Evolutionary conservation across 2,329 filamentous ascomycete genomes (phyloP).

Genomic region (Bipolaris zeicola): DNA sequence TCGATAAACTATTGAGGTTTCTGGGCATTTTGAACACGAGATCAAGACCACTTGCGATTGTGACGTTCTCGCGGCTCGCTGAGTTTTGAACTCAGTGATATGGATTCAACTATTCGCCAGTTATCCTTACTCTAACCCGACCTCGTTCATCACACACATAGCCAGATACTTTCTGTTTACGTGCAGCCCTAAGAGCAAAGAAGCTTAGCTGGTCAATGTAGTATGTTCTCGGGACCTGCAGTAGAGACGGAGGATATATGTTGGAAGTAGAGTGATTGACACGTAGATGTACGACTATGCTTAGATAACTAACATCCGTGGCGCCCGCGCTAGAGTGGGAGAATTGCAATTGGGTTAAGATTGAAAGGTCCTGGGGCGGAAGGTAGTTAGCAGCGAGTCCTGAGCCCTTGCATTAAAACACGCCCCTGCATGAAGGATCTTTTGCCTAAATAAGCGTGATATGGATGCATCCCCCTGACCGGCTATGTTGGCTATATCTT

Average conservation of each 20-base stretch:
- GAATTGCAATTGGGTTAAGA: slow-evolving; percentile 1
- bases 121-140: no score
- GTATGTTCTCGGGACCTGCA: background rate
- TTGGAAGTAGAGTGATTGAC: background rate
- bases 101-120: no score
- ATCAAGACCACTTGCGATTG: no score
- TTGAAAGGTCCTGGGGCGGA: background rate
- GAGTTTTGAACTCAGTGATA: no score
- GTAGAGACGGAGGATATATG: background rate
- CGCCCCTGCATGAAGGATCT: slow-evolving; percentile 6
- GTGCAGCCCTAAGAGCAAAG: no score
- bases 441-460: slow-evolving; percentile 3
- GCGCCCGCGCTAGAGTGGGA: slow-evolving; percentile 3
- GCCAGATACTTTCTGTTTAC: no score
- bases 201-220: no score
- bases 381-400: slow-evolving; percentile 1
- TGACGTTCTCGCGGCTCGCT: no score
- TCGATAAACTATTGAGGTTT: no score
- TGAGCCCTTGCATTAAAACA: background rate
- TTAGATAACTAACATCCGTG: background rate
- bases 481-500: background rate
- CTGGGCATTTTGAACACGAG: no score
- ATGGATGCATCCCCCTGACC: background rate
- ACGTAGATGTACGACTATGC: background rate
- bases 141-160: no score